phyloP scores from a whole-genome alignment of 2,329 filamentous ascomycete genomes.

The Colletotrichum ledebouriae region DNA sequence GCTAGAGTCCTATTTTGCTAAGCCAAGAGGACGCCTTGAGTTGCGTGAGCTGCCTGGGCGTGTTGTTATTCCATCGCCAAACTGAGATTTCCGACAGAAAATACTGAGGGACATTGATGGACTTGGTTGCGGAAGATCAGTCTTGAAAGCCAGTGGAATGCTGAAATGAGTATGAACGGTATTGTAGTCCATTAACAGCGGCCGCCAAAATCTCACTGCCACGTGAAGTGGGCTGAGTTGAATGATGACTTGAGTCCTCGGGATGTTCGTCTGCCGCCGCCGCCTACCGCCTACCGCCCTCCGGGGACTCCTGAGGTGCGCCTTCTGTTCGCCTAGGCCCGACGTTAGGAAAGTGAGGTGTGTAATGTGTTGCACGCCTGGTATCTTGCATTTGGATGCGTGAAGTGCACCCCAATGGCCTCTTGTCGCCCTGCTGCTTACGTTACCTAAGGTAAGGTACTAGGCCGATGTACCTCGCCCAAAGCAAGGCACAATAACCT shows the following conservation, averaged over 20 bases:
- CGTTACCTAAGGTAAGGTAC: no score
- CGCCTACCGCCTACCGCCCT: not conserved
- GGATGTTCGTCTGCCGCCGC: not conserved
- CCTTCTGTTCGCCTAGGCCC: not conserved
- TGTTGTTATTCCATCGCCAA: no score
- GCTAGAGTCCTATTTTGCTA: conserved; percentile 15
- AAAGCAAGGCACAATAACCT: not conserved
- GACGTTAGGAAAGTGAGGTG: not conserved
- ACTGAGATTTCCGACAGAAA: no score
- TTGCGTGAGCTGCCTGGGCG: not conserved
- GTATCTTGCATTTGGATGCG: no score
- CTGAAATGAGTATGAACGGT: no score
- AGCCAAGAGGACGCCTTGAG: not conserved
- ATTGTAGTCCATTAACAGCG: conserved; percentile 11
- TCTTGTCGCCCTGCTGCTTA: no score
- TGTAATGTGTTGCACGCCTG: not conserved
- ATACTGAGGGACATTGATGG: no score
- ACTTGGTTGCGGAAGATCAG: not conserved
- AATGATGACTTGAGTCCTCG: conserved; percentile 5
- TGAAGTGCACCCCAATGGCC: no score
- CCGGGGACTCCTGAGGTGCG: not conserved
- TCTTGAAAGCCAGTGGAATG: not conserved
- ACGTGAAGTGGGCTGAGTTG: conserved; percentile 7
- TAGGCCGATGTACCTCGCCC: not conserved
- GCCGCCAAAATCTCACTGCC: not conserved